Evolutionary conservation across 495 filamentous ascomycete species (phyloP), one percentile per base, ranked within the genome.

Genomic region (Penicillium odoratum): DNA sequence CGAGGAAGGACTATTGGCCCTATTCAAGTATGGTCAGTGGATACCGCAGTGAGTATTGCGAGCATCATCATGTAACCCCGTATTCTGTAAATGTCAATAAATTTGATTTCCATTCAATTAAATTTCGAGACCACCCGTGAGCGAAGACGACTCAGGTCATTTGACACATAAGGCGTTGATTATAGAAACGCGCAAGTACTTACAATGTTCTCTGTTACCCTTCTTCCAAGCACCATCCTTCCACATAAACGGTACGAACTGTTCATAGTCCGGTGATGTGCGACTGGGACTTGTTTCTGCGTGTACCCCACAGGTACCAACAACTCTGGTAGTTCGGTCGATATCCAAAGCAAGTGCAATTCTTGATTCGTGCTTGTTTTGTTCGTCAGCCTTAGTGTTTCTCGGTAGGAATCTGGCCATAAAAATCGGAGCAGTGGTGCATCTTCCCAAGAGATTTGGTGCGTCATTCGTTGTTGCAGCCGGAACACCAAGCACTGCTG

Each of bases 281-380:
- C 72, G 74, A 54, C 59, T 66, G 25, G 59, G 65, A 5, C 53
- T 48, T 15, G 50, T 57, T 30, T 67, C 57, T n/a, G 58, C 44
- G 49, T 56, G 59, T 25, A 54, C 47, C 9, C 62, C 59, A 53
- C 61, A 72, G 25, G 64, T 78, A 52, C 74, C 76, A 44, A 93
- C 76, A 7, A 90, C 74, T 62, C 83, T 81, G 52, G 74, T 73
- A 31, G 81, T 74, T 51, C 82, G 85, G 65, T 98, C 89, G 56
- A 98, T 78, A n/a, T 89, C 87, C 16, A 97, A 79, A 5, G 94
- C 94, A 36, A 88, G 72, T 8, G 95, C 94, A 38, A 98, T 65
- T 16, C 94, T 85, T 36, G 82, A 82, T 62, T 92, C 85, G 63
- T 95, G 88, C 47, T 81, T 85, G 48, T 88, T 85, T 30, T 75